Evolutionary conservation across 208 protist genomes (phyloP).

Genomic region (Herpetomonas samuelpessoai): DNA sequence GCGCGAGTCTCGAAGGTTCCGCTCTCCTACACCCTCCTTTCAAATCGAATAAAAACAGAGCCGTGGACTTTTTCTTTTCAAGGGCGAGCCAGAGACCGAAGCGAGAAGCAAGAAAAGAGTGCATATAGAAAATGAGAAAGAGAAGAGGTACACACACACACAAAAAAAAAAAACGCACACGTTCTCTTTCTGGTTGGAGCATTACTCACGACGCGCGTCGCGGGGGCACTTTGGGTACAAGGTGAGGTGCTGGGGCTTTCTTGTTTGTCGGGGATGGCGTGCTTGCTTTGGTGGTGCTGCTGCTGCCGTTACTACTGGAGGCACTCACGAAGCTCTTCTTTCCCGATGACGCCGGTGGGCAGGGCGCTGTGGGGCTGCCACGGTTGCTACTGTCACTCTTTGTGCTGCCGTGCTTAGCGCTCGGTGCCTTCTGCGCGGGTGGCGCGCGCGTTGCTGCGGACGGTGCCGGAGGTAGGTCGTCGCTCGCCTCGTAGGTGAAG

Average conservation of each 20-base stretch:
- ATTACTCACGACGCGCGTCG: background rate
- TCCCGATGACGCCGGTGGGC: background rate
- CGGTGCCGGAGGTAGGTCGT: background rate
- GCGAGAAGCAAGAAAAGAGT: too few species aligned
- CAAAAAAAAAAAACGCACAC: too few species aligned
- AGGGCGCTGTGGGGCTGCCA: too few species aligned
- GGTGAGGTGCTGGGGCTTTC: background rate
- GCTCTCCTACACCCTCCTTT: too few species aligned
- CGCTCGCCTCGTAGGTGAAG: constrained; percentile 67
- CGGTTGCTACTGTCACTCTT: background rate
- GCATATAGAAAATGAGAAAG: too few species aligned
- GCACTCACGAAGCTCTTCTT: too few species aligned
- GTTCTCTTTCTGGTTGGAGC: too few species aligned
- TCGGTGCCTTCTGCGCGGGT: background rate
- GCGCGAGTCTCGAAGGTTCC: too few species aligned
- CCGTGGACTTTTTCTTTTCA: too few species aligned
- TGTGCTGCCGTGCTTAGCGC: background rate
- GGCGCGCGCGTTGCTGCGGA: background rate
- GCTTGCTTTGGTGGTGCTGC: background rate
- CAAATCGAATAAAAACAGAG: too few species aligned
- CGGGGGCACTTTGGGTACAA: background rate
- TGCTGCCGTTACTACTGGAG: background rate
- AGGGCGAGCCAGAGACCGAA: too few species aligned
- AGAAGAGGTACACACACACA: too few species aligned
- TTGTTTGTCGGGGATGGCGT: background rate